A percentile compares a stretch with the other conserved stretches of the same genome.
Evolutionary conservation across 805 yeast genomes (phyloP).

Genomic region (Sugiyamaella americana): DNA sequence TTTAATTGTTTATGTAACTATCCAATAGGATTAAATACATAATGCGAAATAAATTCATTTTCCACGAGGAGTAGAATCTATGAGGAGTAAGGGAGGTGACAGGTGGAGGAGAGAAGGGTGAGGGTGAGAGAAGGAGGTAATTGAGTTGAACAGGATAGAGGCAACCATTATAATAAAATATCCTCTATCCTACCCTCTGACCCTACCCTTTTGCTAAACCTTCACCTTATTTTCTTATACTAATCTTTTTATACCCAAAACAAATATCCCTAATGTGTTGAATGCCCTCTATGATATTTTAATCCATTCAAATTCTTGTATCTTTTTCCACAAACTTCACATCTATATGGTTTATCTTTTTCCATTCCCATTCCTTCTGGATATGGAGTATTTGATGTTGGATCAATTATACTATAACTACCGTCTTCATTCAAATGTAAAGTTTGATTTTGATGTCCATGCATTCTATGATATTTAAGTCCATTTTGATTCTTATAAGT

Average conservation of each 20-base stretch:
- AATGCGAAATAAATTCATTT: no score
- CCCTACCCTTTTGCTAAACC: no score
- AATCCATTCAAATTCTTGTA: conserved; percentile 94
- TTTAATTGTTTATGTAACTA: no score
- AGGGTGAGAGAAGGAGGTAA: no score
- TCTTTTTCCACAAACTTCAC: conserved; percentile 97
- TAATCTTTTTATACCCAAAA: conserved; percentile 1
- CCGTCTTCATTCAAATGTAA: conserved; percentile 89
- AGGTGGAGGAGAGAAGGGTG: no score
- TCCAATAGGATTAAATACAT: no score
- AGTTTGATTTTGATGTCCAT: conserved; percentile 96
- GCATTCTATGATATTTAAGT: conserved; percentile 86
- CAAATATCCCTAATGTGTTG: conserved; percentile 64
- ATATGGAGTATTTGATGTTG: conserved; percentile 70
- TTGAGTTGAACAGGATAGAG: no score
- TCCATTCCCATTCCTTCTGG: conserved; percentile 93
- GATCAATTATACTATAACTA: conserved; percentile 85
- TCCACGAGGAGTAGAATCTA: no score
- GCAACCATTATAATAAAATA: no score
- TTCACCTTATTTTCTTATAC: no score
- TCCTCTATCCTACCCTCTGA: no score
- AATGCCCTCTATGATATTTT: conserved; percentile 95
- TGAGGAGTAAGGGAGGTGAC: no score
- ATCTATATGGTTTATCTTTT: conserved; percentile 95
- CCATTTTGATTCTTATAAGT: conserved; percentile 98